These are phyloP conservation scores for Catharanthus roseus DNA, from an alignment of 257 asterid genomes.

Conservation along the genomic window DNA sequence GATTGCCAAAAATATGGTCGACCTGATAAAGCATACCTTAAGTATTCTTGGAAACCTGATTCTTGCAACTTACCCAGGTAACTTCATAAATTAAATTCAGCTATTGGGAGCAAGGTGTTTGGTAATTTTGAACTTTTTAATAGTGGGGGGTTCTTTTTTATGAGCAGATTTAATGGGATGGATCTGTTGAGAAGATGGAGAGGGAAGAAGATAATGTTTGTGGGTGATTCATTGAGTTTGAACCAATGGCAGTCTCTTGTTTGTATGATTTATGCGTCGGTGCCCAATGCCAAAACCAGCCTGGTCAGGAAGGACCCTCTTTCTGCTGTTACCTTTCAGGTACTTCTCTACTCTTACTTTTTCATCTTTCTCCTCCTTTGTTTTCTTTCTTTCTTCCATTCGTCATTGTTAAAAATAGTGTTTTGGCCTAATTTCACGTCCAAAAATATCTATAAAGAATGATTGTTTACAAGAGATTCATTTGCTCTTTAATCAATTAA, in stretches of 20 bases:
- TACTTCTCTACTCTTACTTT: neutral
- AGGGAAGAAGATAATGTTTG: constrained; percentile 59
- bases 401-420: no score
- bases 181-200: constrained; percentile 40
- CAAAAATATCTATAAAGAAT: no score
- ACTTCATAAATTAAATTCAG: no score
- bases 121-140: neutral
- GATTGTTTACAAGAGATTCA: no score
- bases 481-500: no score
- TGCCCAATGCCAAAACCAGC: constrained; percentile 30
- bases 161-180: constrained; percentile 36
- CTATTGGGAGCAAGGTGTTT: no score
- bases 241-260: constrained; percentile 55
- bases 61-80: constrained; percentile 52
- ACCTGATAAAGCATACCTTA: constrained; percentile 42
- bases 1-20: constrained; percentile 55
- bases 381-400: neutral
- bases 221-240: constrained; percentile 51
- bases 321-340: constrained; percentile 38
- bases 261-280: constrained; percentile 43
- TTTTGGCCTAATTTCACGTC: no score
- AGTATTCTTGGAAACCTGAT: constrained; percentile 49
- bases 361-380: neutral
- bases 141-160: neutral
- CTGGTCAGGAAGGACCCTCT: constrained; percentile 23